Evolutionary conservation across 2,329 filamentous ascomycete genomes (phyloP).

Genomic region (Talaromyces sp.): DNA sequence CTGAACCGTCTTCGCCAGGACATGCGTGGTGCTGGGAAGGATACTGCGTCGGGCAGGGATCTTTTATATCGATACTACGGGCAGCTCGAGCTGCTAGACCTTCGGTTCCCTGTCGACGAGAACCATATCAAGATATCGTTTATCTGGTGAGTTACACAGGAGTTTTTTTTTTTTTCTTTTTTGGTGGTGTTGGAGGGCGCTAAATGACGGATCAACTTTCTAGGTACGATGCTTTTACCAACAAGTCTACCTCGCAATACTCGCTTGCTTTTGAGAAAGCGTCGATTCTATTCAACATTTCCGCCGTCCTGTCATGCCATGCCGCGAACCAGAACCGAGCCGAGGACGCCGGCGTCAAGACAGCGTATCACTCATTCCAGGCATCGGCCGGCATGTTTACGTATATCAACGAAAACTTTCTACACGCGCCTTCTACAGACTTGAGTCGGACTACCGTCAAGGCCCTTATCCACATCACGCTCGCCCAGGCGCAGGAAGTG

Average conservation of each 20-base stretch:
- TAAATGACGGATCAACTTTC: neutral
- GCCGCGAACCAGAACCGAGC: constrained; percentile 87
- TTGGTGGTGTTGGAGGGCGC: neutral
- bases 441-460: constrained; percentile 94
- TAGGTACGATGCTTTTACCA: constrained; percentile 99
- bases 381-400: constrained; percentile 99
- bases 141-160: constrained; percentile 65
- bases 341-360: constrained; percentile 90
- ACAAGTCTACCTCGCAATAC: constrained; percentile 95
- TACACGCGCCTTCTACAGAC: constrained; percentile 95
- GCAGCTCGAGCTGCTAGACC: constrained; percentile 87
- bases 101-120: constrained; percentile 95
- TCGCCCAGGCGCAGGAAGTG: constrained; percentile 94
- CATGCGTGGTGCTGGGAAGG: constrained; percentile 94
- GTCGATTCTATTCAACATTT: constrained; percentile 99
- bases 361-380: constrained; percentile 96
- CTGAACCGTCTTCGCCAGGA: constrained; percentile 95
- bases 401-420: constrained; percentile 99
- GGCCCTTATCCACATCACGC: constrained; percentile 83
- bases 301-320: constrained; percentile 92
- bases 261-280: constrained; percentile 97
- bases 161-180: neutral
- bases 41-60: constrained; percentile 89
- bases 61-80: constrained; percentile 96
- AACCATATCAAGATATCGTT: constrained; percentile 99